phyloP scores from a whole-genome alignment of 495 filamentous ascomycete genomes.

The Aspergillus panamensis region DNA sequence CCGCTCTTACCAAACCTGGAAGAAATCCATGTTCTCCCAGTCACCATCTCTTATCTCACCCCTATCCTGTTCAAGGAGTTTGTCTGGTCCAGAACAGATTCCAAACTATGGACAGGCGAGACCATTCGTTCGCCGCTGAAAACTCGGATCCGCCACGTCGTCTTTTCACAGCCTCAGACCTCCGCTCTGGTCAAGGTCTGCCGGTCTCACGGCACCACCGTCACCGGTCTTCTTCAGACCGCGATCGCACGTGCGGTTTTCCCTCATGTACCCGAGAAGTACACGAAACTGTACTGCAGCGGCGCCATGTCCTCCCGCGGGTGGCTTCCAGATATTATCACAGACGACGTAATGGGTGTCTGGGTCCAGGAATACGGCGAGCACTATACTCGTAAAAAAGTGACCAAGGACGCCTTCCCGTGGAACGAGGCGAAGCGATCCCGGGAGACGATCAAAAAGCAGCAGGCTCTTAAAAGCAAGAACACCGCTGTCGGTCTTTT shows the following conservation, averaged over 20 bases:
- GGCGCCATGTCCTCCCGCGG: slow-evolving; percentile 34
- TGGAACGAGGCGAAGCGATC: slow-evolving; percentile 41
- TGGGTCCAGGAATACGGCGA: slow-evolving; percentile 32
- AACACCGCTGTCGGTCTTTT: slow-evolving; percentile 36
- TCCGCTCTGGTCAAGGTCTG: slow-evolving; percentile 23
- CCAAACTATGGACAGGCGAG: slow-evolving; percentile 27
- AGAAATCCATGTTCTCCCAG: slow-evolving; percentile 22
- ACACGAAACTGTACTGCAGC: slow-evolving; percentile 21
- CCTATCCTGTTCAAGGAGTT: slow-evolving; percentile 29
- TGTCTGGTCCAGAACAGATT: slow-evolving; percentile 21
- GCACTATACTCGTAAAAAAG: slow-evolving; percentile 11
- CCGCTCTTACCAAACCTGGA: slow-evolving; percentile 35
- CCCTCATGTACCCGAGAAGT: slow-evolving; percentile 24
- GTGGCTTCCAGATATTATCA: slow-evolving; percentile 33
- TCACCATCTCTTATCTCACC: slow-evolving; percentile 27
- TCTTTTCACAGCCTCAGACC: slow-evolving; percentile 22
- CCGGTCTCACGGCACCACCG: slow-evolving; percentile 33
- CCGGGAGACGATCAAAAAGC: slow-evolving; percentile 26
- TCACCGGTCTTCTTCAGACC: slow-evolving; percentile 36
- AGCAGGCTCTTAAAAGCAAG: slow-evolving; percentile 29
- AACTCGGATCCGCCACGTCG: slow-evolving; percentile 21
- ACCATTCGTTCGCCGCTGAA: slow-evolving; percentile 21
- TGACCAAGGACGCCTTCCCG: slow-evolving; percentile 21
- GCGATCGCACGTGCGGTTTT: slow-evolving; percentile 36
- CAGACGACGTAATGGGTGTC: slow-evolving; percentile 38